Conservation (phyloP, 2,329 filamentous ascomycete genomes). For the Neopestalotiopsis sp. region DNA sequence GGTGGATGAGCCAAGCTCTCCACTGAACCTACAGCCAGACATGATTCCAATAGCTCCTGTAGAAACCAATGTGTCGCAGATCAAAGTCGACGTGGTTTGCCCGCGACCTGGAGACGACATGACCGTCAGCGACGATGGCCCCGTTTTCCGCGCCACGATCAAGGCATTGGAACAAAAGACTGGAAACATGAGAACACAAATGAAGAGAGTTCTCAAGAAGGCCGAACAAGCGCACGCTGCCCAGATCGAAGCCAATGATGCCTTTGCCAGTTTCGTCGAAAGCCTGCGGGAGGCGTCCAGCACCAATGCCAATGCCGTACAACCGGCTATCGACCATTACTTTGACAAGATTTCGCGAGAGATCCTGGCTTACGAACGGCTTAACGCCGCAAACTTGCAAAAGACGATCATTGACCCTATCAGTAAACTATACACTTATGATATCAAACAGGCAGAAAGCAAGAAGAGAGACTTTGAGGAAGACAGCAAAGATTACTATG, state of each 20-base stretch:
- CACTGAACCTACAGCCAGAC: slow-evolving; percentile 47
- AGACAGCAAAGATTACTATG: slow-evolving; percentile 98
- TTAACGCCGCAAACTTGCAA: slow-evolving; percentile 84
- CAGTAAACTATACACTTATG: slow-evolving; percentile 86
- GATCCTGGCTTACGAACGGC: slow-evolving; percentile 84
- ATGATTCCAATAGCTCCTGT: slow-evolving; percentile 27
- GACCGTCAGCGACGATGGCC: slow-evolving; percentile 86
- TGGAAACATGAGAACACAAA: slow-evolving; percentile 87
- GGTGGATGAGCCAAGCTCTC: slow-evolving; percentile 63
- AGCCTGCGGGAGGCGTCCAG: slow-evolving; percentile 85
- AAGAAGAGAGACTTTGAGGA: slow-evolving; percentile 99
- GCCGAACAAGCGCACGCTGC: slow-evolving; percentile 87
- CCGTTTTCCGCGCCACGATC: slow-evolving; percentile 94
- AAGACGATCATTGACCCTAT: slow-evolving; percentile 95
- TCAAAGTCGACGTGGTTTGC: slow-evolving; percentile 88
- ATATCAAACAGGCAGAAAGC: slow-evolving; percentile 96
- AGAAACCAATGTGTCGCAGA: slow-evolving; percentile 38
- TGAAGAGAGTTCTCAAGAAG: slow-evolving; percentile 94
- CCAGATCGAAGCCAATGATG: slow-evolving; percentile 84
- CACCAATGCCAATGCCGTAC: slow-evolving; percentile 95
- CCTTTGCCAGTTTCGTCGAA: slow-evolving; percentile 81
- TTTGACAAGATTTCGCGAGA: slow-evolving; percentile 96
- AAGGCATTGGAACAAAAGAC: slow-evolving; percentile 97
- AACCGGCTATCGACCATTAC: slow-evolving; percentile 95
- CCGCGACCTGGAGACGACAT: slow-evolving; percentile 86